Conservation (phyloP, 805 yeast species). For the Kodamaea lidongshanica region DNA sequence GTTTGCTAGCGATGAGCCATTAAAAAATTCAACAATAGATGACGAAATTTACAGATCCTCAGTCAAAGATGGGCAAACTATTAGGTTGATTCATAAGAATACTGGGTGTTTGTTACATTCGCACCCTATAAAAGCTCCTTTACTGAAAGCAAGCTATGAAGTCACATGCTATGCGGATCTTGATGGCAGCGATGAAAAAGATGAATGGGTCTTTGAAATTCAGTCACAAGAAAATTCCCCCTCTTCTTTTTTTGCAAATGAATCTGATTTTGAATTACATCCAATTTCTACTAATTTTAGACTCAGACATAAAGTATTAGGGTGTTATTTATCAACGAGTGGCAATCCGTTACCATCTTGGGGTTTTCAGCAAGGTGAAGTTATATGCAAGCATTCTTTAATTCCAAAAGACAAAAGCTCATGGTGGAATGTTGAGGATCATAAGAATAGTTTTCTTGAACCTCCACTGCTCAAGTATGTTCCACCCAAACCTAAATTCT, state of each 20-base stretch:
- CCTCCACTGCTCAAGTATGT: slow-evolving; percentile 26
- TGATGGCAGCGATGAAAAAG: slow-evolving; percentile 68
- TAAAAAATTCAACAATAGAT: slow-evolving; percentile 16
- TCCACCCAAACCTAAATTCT: slow-evolving; percentile 43
- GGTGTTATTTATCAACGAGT: slow-evolving; percentile 74
- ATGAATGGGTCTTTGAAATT: slow-evolving; percentile 87
- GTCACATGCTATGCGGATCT: slow-evolving; percentile 82
- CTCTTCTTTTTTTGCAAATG: slow-evolving; percentile 37
- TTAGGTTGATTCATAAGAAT: slow-evolving; percentile 65
- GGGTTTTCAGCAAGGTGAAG: slow-evolving; percentile 84
- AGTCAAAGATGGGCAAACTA: slow-evolving; percentile 55
- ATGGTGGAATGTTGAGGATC: slow-evolving; percentile 80
- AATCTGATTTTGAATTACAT: slow-evolving; percentile 49
- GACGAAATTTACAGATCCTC: slow-evolving; percentile 16
- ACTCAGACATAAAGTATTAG: slow-evolving; percentile 53
- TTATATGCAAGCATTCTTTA: slow-evolving; percentile 55
- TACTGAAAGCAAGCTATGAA: slow-evolving; percentile 62
- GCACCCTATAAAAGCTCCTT: slow-evolving; percentile 72
- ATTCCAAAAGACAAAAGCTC: slow-evolving; percentile 53
- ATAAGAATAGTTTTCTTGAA: slow-evolving; percentile 45
- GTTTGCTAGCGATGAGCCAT: slow-evolving; percentile 26
- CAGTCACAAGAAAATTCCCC: slow-evolving; percentile 51
- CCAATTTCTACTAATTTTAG: slow-evolving; percentile 75
- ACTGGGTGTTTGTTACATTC: slow-evolving; percentile 79
- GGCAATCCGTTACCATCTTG: slow-evolving; percentile 67